phyloP scores from a whole-genome alignment of 805 yeast genomes.

The Sugiyamaella lignohabitans region DNA sequence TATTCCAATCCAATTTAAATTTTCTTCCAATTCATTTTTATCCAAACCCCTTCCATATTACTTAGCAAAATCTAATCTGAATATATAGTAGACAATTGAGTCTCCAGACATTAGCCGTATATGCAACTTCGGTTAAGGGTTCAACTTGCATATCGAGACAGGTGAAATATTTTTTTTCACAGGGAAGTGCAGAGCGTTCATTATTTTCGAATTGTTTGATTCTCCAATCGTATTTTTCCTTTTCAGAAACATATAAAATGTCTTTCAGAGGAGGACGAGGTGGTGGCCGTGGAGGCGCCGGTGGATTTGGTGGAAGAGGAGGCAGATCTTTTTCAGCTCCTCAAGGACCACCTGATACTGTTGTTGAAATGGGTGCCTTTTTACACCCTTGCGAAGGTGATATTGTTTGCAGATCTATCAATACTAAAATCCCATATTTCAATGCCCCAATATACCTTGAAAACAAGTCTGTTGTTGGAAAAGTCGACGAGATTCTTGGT shows the following conservation, averaged over 20 bases:
- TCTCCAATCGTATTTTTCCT: no score
- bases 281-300: slow-evolving; percentile 24
- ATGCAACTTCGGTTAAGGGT: background rate
- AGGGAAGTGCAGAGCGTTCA: background rate
- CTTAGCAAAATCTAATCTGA: no score
- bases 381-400: slow-evolving; percentile 94
- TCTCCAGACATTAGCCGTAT: no score
- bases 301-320: slow-evolving; percentile 48
- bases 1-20: no score
- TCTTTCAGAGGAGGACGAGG: no score
- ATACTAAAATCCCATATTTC: slow-evolving; percentile 92
- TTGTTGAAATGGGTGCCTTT: slow-evolving; percentile 92
- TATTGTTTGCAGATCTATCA: slow-evolving; percentile 91
- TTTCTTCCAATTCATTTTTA: no score
- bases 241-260: no score
- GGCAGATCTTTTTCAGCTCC: slow-evolving; percentile 67
- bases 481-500: slow-evolving; percentile 96
- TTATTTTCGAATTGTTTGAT: background rate
- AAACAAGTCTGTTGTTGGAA: slow-evolving; percentile 93
- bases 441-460: slow-evolving; percentile 97
- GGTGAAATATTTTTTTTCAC: slow-evolving; percentile 2
- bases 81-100: no score
- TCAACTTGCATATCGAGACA: slow-evolving; percentile 1
- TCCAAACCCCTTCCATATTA: no score
- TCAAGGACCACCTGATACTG: slow-evolving; percentile 95